Evolutionary conservation across 306 rosid genomes (phyloP), one percentile per base, ranked within the genome.

Genomic region (Vachellia collinsii): DNA sequence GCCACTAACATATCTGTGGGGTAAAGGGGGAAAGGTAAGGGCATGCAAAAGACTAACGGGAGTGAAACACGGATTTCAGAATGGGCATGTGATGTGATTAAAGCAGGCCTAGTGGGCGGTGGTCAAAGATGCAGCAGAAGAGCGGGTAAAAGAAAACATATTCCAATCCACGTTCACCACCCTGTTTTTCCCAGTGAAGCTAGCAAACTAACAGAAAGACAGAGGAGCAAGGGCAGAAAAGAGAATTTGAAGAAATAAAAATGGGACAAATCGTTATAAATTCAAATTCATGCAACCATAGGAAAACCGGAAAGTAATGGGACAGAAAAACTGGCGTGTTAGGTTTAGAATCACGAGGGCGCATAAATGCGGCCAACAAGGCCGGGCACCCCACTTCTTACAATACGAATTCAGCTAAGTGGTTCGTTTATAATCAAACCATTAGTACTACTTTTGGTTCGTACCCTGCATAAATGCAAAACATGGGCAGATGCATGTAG

Each of bases 41-140:
- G n/a, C 65, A 72, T 11, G 64, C 37, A 74, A 43, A 70, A 78
- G 63, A 62, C 79, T 56, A 34, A 65, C 20, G 11, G 36, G 67
- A 78, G 64, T 65, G 77, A 83, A 82, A 78, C 78, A 83, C 64
- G 77, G 80, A 59, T 78, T 72, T 73, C 10, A 70, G 73, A 37
- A 64, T 37, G 47, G 74, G 83, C 86, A 85, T 81, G 87, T 84
- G 87, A 75, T 19, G 87, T 84, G 87, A 75, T 19, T 56, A 72
- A 56, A 70, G 20, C 62, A 76, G 70, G 80, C 56, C 75, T 81
- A 76, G 72, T 39, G 16, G 16, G 56, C 4, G 74, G 78, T 58
- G 70, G 42, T 41, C 48, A 73, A 77, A 64, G 63, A 84, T 79
- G 77, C 77, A 11, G 54, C 36, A 42, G 50, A 10, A 20, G 72